These are phyloP conservation scores for Quercus ilex DNA, from an alignment of 306 rosid genomes.

Conservation along the genomic window DNA sequence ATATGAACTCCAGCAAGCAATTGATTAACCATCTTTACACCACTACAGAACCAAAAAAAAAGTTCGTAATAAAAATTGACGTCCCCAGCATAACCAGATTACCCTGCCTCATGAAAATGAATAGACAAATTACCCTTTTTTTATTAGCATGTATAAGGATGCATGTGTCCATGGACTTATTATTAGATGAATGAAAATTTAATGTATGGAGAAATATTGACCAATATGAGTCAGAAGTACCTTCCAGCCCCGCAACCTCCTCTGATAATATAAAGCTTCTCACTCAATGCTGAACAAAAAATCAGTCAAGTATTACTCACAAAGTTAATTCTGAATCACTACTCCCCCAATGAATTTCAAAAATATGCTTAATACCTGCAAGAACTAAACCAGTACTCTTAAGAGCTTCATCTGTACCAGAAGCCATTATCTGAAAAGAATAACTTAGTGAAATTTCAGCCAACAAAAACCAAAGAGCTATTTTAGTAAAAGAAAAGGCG, in stretches of 20 bases:
- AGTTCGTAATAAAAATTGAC: constrained; percentile 6
- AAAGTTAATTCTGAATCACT: constrained; percentile 22
- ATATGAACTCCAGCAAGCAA: constrained; percentile 98
- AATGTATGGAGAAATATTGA: not conserved
- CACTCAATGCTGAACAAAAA: constrained; percentile 72
- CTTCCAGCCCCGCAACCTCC: constrained; percentile 95
- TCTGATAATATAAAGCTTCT: constrained; percentile 86
- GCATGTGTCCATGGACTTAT: constrained; percentile 5
- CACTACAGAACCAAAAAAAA: constrained; percentile 49
- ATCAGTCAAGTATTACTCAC: constrained; percentile 24
- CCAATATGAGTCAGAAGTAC: constrained; percentile 40
- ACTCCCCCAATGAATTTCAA: constrained; percentile 18
- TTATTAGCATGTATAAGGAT: constrained; percentile 19
- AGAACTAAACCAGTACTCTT: constrained; percentile 72
- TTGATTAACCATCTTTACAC: constrained; percentile 94
- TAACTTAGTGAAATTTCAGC: constrained; percentile 18
- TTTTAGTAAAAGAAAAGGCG: constrained; percentile 22
- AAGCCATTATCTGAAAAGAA: constrained; percentile 76
- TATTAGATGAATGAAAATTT: not conserved
- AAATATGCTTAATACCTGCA: constrained; percentile 52
- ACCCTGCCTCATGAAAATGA: not conserved
- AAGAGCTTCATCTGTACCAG: constrained; percentile 84
- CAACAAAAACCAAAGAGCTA: constrained; percentile 22
- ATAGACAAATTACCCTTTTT: not conserved
- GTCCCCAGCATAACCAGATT: constrained; percentile 13